These are phyloP conservation scores for Colletotrichum aenigma DNA, from an alignment of 2,329 filamentous ascomycete species.

Conservation along the genomic window DNA sequence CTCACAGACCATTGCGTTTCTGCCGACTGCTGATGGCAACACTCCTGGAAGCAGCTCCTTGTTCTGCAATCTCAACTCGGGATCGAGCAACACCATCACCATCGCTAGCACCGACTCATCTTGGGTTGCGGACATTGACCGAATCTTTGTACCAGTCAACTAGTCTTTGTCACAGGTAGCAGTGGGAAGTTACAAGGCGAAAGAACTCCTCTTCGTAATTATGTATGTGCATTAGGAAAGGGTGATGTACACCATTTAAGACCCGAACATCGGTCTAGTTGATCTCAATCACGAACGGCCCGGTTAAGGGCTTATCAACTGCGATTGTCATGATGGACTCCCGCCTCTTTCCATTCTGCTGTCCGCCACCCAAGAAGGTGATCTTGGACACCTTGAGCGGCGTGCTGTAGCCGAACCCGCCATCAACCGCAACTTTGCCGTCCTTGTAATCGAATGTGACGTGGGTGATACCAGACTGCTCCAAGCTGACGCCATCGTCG, in stretches of 20 bases:
- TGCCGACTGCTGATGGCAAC: slow-evolving; percentile 51
- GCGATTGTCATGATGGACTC: slow-evolving; percentile 20
- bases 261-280: not conserved
- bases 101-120: slow-evolving; percentile 41
- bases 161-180: not conserved
- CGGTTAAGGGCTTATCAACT: slow-evolving; percentile 25
- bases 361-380: slow-evolving; percentile 44
- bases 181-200: not conserved
- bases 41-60: slow-evolving; percentile 47
- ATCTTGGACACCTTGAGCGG: slow-evolving; percentile 50
- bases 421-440: slow-evolving; percentile 54
- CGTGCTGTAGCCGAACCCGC: slow-evolving; percentile 57
- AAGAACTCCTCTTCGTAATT: not conserved
- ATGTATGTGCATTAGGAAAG: not conserved
- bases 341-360: not conserved
- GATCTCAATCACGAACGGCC: slow-evolving; percentile 15
- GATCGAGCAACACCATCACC: slow-evolving; percentile 50
- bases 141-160: slow-evolving; percentile 53
- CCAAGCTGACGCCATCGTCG: slow-evolving; percentile 73
- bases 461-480: slow-evolving; percentile 60
- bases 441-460: slow-evolving; percentile 64
- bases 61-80: slow-evolving; percentile 52
- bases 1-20: slow-evolving; percentile 55
- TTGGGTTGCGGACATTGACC: slow-evolving; percentile 58
- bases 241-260: not conserved